Conservation (phyloP, 1,284 basidiomycete genomes). For the Microbotryum saponariae region DNA sequence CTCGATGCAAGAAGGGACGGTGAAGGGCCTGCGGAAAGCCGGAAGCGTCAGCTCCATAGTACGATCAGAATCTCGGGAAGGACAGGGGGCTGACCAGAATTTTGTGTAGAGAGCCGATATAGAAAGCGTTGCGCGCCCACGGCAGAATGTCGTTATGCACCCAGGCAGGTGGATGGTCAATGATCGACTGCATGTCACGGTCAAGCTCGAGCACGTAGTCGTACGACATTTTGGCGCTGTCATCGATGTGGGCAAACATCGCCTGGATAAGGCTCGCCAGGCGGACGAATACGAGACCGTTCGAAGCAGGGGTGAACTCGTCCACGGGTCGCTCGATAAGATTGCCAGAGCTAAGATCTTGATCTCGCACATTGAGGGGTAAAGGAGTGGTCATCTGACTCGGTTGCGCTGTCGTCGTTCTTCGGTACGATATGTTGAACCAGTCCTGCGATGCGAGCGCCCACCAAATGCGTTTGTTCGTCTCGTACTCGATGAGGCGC, state of each 20-base stretch:
- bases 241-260: conserved; percentile 14
- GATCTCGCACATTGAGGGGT: conserved; percentile 24
- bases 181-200: neutral
- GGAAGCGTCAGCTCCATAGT: neutral
- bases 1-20: conserved; percentile 4
- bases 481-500: conserved; percentile 24
- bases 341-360: conserved; percentile 14
- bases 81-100: too few relatives aligned
- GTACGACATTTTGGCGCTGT: conserved; percentile 9
- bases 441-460: conserved; percentile 24
- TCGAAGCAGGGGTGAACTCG: conserved; percentile 18
- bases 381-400: conserved; percentile 25
- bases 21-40: neutral
- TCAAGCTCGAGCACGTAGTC: conserved; percentile 12
- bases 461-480: conserved; percentile 25
- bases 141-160: neutral
- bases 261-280: conserved; percentile 12
- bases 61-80: too few relatives aligned
- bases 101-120: neutral
- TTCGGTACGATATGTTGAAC: conserved; percentile 27
- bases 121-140: neutral
- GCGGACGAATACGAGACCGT: conserved; percentile 9
- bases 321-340: conserved; percentile 10
- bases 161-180: neutral
- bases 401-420: conserved; percentile 11